Evolutionary conservation across 768 basidiomycete genomes (phyloP), one percentile per base, ranked within the genome.

Genomic region (Leccinum sublutescens): DNA sequence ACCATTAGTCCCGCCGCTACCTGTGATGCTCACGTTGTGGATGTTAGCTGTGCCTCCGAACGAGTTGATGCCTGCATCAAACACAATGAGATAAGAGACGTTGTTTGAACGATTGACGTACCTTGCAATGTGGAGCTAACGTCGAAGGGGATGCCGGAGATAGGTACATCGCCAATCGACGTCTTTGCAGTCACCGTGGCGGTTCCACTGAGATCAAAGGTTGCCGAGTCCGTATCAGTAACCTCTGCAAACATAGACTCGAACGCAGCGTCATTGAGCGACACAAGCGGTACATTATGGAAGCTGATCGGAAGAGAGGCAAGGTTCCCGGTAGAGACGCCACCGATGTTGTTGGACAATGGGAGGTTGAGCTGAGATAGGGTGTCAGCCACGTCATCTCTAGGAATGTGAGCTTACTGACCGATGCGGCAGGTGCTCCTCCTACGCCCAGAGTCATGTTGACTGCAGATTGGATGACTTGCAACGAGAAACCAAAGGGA

Each of bases 401-500:
- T n/a, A 25, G 9, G 21, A 52, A 34, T 17, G 29, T 23, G 52
- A 49, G 36, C 25, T 21, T 14, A 58, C 77, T 56, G 68, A 87
- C 85, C 70, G 79, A 71, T 29, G 86, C 86, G 38, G 82, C 77
- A 57, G 84, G 73, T 27, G 75, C 68, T 5, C 85, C 84, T 21
- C 75, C 75, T 5, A 73, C 72, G 17, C 73, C 75, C 50, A 91
- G 71, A 50, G 77, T 76, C 62, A 90, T 81, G 23, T 80, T 78
- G 65, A 88, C 78, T 1, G 79, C 78, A 2, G 83, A 75, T 62
- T 81, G 77, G 11, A 84, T 69, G 23, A 88, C 85, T 65, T 89
- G 86, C 55, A 90, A 68, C 11, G 85, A 82, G 73, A 91, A 91
- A 4, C 88, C 88, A 68, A 90, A 90, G 1, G 89, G 88, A 71